Evolutionary conservation across 208 protist genomes (phyloP).

Genomic region (Acanthamoeba healyi): DNA sequence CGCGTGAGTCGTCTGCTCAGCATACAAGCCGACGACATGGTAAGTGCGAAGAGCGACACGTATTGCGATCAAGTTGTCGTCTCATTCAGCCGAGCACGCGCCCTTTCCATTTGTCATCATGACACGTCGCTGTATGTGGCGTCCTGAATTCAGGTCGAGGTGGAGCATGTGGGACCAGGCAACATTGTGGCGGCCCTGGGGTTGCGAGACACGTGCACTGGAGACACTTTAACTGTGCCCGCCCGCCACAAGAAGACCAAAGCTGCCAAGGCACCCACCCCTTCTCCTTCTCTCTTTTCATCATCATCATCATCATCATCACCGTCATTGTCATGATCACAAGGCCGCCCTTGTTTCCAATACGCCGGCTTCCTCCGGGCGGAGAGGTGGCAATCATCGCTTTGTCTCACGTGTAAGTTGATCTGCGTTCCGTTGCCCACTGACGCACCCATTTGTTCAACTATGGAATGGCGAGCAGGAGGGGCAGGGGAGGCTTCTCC

Average conservation of each 20-base stretch:
- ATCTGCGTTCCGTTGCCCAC: no score
- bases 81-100: not conserved
- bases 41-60: constrained; percentile 12
- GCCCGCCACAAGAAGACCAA: not conserved
- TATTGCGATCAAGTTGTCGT: not conserved
- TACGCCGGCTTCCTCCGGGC: no score
- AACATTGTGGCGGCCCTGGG: constrained; percentile 79
- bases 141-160: not conserved
- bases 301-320: no score
- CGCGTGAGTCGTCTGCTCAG: constrained; percentile 88
- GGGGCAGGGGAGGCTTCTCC: not conserved
- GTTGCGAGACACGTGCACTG: constrained; percentile 76
- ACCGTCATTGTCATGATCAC: no score
- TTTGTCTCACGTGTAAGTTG: no score
- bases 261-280: not conserved
- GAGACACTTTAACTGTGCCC: constrained; percentile 78
- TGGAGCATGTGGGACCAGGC: constrained; percentile 56
- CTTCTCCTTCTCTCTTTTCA: no score
- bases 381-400: no score
- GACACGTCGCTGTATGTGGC: not conserved
- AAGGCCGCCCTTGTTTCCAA: no score
- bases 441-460: no score
- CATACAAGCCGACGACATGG: constrained; percentile 95
- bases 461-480: not conserved
- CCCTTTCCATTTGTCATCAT: not conserved